Conservation (phyloP, 129 eudicot genomes). For the Deinandra increscens region DNA sequence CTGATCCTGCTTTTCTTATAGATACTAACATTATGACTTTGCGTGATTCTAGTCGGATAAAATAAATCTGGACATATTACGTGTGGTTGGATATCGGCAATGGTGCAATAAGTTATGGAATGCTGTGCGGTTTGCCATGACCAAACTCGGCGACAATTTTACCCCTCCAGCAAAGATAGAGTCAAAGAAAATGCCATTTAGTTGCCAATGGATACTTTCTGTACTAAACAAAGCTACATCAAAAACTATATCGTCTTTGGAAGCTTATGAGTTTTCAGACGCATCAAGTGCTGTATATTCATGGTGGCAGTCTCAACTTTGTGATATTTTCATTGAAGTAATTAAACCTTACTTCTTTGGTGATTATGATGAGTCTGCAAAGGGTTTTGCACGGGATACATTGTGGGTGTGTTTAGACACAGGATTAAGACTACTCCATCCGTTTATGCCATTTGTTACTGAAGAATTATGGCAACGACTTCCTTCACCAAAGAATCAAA, state of each 20-base stretch:
- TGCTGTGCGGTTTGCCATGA: slow-evolving; percentile 86
- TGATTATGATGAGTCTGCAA: slow-evolving; percentile 49
- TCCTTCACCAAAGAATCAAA: slow-evolving; percentile 55
- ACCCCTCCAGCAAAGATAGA: slow-evolving; percentile 59
- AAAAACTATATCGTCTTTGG: slow-evolving; percentile 64
- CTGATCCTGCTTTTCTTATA: neutral
- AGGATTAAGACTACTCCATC: slow-evolving; percentile 81
- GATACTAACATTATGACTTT: slow-evolving; percentile 16
- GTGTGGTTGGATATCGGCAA: slow-evolving; percentile 85
- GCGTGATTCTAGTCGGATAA: slow-evolving; percentile 69
- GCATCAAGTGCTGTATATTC: slow-evolving; percentile 82
- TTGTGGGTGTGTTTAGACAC: slow-evolving; percentile 84
- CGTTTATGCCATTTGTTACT: slow-evolving; percentile 90
- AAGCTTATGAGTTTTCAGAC: slow-evolving; percentile 75
- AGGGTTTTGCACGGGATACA: slow-evolving; percentile 67
- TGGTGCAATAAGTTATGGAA: slow-evolving; percentile 98
- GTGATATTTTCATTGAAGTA: slow-evolving; percentile 82
- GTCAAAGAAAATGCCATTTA: slow-evolving; percentile 57
- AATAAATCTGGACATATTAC: slow-evolving; percentile 82
- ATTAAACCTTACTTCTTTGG: slow-evolving; percentile 77
- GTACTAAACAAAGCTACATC: slow-evolving; percentile 74
- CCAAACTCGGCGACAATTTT: slow-evolving; percentile 81
- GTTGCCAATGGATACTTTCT: slow-evolving; percentile 92
- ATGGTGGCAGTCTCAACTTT: slow-evolving; percentile 89
- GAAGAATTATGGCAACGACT: slow-evolving; percentile 99